These are phyloP conservation scores for Aspergillus sp. DNA, from an alignment of 2,329 filamentous ascomycete genomes.

Conservation along the genomic window DNA sequence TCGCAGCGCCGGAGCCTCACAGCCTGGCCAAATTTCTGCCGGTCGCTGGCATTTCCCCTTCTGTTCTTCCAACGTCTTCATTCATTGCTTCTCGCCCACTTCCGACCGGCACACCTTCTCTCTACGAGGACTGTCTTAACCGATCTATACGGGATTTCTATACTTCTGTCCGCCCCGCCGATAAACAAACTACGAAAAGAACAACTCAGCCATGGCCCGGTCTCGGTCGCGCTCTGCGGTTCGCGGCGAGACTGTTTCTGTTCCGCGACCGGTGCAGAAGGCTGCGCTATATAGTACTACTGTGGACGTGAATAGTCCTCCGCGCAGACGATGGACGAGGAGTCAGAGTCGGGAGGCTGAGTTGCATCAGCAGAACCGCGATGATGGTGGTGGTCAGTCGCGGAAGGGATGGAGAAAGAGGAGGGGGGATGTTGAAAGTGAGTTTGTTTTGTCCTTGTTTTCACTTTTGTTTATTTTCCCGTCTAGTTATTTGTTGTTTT, in stretches of 20 bases:
- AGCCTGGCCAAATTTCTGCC: neutral
- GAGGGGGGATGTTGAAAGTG: constrained; percentile 1
- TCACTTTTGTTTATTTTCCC: neutral
- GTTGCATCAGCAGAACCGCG: constrained; percentile 1
- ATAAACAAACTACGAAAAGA: neutral
- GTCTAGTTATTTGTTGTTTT: neutral
- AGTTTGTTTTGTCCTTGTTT: neutral
- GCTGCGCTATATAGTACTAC: neutral
- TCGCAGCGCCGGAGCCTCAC: no score
- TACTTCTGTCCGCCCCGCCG: neutral
- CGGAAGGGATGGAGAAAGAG: constrained; percentile 6
- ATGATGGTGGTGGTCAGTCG: neutral
- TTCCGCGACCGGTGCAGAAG: neutral
- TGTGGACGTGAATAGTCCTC: neutral
- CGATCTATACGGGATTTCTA: neutral
- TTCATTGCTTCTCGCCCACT: no score
- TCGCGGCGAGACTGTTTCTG: neutral
- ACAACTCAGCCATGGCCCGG: neutral
- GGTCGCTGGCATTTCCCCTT: neutral
- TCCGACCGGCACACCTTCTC: no score
- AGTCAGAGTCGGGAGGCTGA: constrained; percentile 34
- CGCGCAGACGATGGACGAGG: constrained; percentile 25
- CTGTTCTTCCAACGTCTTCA: neutral
- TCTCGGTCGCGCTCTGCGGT: neutral
- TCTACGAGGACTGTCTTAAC: no score